These are phyloP conservation scores for Sarcomyxa edulis DNA, from an alignment of 768 basidiomycete species.

Conservation along the genomic window DNA sequence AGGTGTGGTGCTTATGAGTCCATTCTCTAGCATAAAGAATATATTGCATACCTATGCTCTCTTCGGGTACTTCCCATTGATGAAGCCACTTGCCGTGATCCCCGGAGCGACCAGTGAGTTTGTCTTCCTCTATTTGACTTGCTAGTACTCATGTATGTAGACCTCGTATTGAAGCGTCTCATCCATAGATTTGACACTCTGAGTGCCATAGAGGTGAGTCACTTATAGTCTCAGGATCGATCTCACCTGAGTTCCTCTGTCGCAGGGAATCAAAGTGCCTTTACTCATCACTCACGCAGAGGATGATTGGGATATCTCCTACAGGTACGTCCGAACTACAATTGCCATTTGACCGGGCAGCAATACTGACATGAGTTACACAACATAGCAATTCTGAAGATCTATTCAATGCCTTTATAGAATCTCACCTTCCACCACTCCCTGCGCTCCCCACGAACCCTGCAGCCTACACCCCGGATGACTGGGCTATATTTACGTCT, in stretches of 20 bases:
- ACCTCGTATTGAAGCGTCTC: conserved; percentile 32
- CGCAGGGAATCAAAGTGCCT: conserved; percentile 59
- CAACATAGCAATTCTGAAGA: too few species aligned
- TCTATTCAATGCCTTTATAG: conserved; percentile 70
- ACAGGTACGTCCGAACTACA: too few species aligned
- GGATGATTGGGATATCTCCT: conserved; percentile 77
- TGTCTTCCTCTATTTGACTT: conserved; percentile 31
- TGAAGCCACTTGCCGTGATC: conserved; percentile 65
- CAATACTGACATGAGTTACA: too few species aligned
- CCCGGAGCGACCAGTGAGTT: conserved; percentile 60
- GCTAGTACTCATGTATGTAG: conserved; percentile 12
- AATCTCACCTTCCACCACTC: conserved; percentile 50
- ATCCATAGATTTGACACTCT: conserved; percentile 60
- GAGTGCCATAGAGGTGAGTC: conserved; percentile 51
- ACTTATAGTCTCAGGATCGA: too few species aligned
- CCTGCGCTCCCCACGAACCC: conserved; percentile 19
- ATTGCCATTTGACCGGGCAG: too few species aligned
- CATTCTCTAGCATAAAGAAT: conserved; percentile 57
- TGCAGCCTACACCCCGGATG: conserved; percentile 18
- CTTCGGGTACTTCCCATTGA: conserved; percentile 62
- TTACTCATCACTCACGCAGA: conserved; percentile 74
- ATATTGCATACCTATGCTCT: conserved; percentile 69
- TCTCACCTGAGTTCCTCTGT: too few species aligned
- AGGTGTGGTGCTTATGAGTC: conserved; percentile 49
- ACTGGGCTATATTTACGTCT: conserved; percentile 38